Evolutionary conservation across 2,329 filamentous ascomycete genomes (phyloP), one percentile per base, ranked within the genome.

Genomic region (Aplosporella prunicola): DNA sequence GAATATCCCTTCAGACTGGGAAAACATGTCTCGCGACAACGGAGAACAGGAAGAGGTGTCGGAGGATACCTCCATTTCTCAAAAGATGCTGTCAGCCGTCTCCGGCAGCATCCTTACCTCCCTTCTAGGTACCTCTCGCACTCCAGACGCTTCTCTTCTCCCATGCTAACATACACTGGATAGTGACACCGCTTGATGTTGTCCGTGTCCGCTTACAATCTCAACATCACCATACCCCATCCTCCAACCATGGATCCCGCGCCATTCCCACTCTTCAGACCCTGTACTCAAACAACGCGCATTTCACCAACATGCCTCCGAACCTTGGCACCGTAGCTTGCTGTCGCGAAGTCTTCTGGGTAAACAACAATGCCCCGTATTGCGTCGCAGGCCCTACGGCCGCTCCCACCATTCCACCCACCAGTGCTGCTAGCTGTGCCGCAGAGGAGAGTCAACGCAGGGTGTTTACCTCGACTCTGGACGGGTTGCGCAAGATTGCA

Each of bases 291-390:
- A 23, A 47, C 49, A 20, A 33, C 17, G 17, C 55, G 7, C 55
- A 57, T 23, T 74, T 82, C 48, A 78, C 76, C 44, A 76, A 80
- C 46, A 73, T 91, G 32, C 85, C 86, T 39, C 78, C 82, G 20
- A 85, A 89, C 52, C 74, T 96, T 33, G 91, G 91, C 43, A 85
- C 96, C 38, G 94, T 88, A 11, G 79, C 88, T 25, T 98, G 91
- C 63, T 98, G 91, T 57, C 80, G 91, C 43, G 89, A 98, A 60
- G 89, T 98, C 23, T 98, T 96, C 61, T 98, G 93, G 71, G 78
- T 89, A 45, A 88, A 86, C 47, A 88, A 93, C 55, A 83, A 80
- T 58, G 74, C 80, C 16, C 80, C 86, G 41, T 77, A 82, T 46
- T 94, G 88, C 56, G 68, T 94, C 44, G 82, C 82, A n/a, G 71